A percentile compares a stretch with the other conserved stretches of the same genome.
phyloP scores from a whole-genome alignment of 2,329 filamentous ascomycete genomes.

The Fusarium pseudonygamai region DNA sequence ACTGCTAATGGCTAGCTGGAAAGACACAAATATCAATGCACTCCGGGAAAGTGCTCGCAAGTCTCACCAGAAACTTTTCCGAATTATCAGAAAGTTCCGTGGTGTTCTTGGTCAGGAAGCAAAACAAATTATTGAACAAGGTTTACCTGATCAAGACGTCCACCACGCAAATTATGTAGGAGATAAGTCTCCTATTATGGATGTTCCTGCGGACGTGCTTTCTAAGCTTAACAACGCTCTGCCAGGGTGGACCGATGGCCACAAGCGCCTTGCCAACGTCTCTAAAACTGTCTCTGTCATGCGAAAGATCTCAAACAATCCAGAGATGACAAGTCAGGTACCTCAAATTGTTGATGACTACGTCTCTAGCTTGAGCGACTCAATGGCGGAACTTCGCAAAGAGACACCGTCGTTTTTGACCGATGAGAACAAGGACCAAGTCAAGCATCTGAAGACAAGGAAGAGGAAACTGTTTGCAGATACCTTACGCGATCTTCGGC shows the following conservation, averaged over 20 bases:
- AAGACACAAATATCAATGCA: conserved; percentile 93
- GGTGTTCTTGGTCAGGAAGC: conserved; percentile 80
- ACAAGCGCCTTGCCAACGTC: conserved; percentile 76
- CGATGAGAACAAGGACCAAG: conserved; percentile 83
- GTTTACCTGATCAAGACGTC: conserved; percentile 63
- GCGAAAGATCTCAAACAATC: conserved; percentile 67
- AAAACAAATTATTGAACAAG: conserved; percentile 68
- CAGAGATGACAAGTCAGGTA: conserved; percentile 63
- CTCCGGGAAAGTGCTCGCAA: conserved; percentile 88
- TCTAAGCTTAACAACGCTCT: conserved; percentile 40
- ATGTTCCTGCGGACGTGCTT: conserved; percentile 29
- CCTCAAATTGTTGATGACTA: conserved; percentile 72
- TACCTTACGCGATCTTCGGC: conserved; percentile 80
- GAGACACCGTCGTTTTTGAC: conserved; percentile 84
- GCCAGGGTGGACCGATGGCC: conserved; percentile 54
- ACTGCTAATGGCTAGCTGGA: conserved; percentile 95
- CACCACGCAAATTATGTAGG: conserved; percentile 1
- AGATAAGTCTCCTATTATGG: not conserved
- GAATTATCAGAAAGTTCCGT: conserved; percentile 90
- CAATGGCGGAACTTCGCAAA: conserved; percentile 78
- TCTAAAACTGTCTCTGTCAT: conserved; percentile 78
- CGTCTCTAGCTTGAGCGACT: conserved; percentile 71
- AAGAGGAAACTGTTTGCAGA: conserved; percentile 93
- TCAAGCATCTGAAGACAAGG: conserved; percentile 89
- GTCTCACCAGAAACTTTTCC: conserved; percentile 92